phyloP scores from a whole-genome alignment of 768 basidiomycete species.

The Cyclocybe aegerita region DNA sequence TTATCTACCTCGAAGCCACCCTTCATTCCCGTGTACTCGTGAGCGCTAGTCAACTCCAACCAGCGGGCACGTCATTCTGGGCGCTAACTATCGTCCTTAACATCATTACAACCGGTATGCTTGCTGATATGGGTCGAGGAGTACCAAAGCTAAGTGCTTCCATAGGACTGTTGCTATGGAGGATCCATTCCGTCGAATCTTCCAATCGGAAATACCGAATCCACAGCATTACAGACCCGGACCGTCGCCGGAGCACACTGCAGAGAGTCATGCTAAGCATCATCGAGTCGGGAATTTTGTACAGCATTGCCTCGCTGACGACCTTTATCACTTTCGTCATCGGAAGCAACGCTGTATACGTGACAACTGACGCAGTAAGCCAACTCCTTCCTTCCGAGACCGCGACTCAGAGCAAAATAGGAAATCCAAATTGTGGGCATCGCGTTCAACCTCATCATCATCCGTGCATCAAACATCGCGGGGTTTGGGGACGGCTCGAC shows the following conservation, averaged over 20 bases:
- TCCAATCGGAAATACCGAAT: neutral
- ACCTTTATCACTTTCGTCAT: constrained; percentile 18
- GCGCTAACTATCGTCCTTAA: constrained; percentile 13
- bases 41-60: constrained; percentile 6
- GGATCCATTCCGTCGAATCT: constrained; percentile 9
- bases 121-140: neutral
- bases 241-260: neutral
- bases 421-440: constrained; percentile 22
- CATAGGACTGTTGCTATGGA: constrained; percentile 10
- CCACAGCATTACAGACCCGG: neutral
- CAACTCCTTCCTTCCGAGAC: neutral
- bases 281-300: constrained; percentile 28
- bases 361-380: constrained; percentile 21
- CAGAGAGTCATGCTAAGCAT: constrained; percentile 22
- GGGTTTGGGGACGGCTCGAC: neutral
- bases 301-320: constrained; percentile 18
- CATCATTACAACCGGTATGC: constrained; percentile 14
- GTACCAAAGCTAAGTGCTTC: neutral
- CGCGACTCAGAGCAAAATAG: constrained; percentile 4
- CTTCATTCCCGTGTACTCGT: constrained; percentile 5
- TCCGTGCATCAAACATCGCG: constrained; percentile 12
- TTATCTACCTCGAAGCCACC: constrained; percentile 10
- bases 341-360: constrained; percentile 22
- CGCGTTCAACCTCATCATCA: constrained; percentile 29
- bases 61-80: constrained; percentile 15